phyloP scores from a whole-genome alignment of 2,329 filamentous ascomycete species.

The Trichoderma simmonsii region DNA sequence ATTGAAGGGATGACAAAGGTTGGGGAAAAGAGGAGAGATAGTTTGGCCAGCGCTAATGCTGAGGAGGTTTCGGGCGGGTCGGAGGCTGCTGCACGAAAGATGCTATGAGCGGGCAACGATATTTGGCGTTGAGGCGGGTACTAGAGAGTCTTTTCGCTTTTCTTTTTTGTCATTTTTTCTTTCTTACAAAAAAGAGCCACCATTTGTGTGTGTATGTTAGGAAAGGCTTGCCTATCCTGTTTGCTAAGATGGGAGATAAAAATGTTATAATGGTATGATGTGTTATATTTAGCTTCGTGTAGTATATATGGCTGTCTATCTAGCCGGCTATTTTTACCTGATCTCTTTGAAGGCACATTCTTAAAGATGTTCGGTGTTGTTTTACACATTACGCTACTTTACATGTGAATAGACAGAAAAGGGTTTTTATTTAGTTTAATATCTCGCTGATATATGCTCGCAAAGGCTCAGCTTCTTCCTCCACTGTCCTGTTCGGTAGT shows the following conservation, averaged over 20 bases:
- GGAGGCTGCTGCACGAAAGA: conserved; percentile 36
- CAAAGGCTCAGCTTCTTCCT: conserved; percentile 50
- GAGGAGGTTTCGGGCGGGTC: conserved; percentile 29
- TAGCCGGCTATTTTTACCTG: conserved; percentile 26
- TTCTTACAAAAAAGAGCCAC: neutral
- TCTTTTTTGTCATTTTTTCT: neutral
- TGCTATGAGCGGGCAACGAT: conserved; percentile 29
- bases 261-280: conserved; percentile 6
- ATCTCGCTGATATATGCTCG: conserved; percentile 44
- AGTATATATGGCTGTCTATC: neutral
- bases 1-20: conserved; percentile 48
- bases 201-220: conserved; percentile 11
- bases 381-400: neutral
- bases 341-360: conserved; percentile 28
- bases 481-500: conserved; percentile 48
- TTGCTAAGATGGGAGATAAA: neutral
- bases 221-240: neutral
- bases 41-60: conserved; percentile 36
- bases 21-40: conserved; percentile 38
- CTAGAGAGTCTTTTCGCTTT: conserved; percentile 25
- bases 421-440: conserved; percentile 27
- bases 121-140: conserved; percentile 31
- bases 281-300: neutral
- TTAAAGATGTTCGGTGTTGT: neutral
- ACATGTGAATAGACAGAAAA: neutral